phyloP scores from a whole-genome alignment of 306 rosid species.

The Fragaria iinumae region DNA sequence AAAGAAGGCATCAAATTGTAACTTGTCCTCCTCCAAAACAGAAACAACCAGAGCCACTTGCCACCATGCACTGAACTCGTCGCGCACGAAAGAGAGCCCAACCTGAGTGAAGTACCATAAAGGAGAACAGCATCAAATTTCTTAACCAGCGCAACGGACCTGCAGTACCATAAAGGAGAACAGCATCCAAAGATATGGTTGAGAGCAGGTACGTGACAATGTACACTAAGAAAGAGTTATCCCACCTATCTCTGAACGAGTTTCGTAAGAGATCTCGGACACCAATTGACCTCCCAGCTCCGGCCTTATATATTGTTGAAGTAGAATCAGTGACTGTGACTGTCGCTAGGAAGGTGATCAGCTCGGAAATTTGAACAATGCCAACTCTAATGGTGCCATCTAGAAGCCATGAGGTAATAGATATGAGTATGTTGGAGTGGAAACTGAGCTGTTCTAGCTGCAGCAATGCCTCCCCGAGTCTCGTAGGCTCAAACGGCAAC shows the following conservation, averaged over 20 bases:
- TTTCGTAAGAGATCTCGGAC: background rate
- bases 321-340: background rate
- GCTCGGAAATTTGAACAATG: background rate
- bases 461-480: background rate
- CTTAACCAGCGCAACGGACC: background rate
- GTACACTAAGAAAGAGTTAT: background rate
- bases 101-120: background rate
- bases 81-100: background rate
- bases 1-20: conserved; percentile 34
- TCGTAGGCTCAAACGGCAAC: background rate
- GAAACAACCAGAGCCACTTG: conserved; percentile 49
- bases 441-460: background rate
- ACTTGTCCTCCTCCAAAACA: conserved; percentile 32
- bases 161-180: background rate
- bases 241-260: background rate
- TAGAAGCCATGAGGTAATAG: background rate
- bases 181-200: background rate
- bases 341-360: background rate
- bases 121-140: background rate
- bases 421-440: background rate
- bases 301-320: background rate
- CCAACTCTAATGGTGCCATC: background rate
- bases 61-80: conserved; percentile 31
- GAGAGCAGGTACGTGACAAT: background rate
- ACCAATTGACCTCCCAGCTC: background rate